Evolutionary conservation across 768 basidiomycete genomes (phyloP), one percentile per base, ranked within the genome.

Genomic region (Panellus pusillus): DNA sequence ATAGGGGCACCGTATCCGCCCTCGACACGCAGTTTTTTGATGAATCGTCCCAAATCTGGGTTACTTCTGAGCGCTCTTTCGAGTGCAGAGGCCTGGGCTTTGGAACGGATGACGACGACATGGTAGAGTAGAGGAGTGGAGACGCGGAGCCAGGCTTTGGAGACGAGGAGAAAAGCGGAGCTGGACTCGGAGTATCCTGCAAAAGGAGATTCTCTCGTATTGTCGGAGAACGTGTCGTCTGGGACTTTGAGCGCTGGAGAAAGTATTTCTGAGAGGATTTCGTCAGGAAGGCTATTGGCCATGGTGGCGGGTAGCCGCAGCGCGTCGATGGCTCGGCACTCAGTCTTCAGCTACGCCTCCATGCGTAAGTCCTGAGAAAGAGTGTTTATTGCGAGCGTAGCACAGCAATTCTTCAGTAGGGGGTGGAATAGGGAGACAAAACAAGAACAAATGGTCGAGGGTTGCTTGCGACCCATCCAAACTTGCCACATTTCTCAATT

Each of bases 181-280:
- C 39, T 40, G 9, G 35, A 49, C 13, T 37, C 32, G 37, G 11
- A 11, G 20, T 9, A 37, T 15, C 2, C 44, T 14, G 32, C 32
- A 8, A 35, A 35, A 35, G 32, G 32, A 35, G 32, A 35, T 3
- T 35, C 32, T 35, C 14, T 9, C 9, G 32, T 11, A 14, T 35
- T 35, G 32, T 35, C 32, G 32, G 32, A 35, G 27, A 58, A 58
- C 18, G 18, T 38, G 2, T 50, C 43, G 29, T 58, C 57, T 15
- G 48, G 35, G 11, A 54, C 52, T 24, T 47, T 58, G 19, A 58
- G 44, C 8, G 52, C 57, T 7, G 57, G 57, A n/a, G 47, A 44
- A 6, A 58, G 48, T 17, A 58, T 58, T 31, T 58, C 57, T 1
- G 57, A 52, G 2, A 58, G 19, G 12, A 58, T 54, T 36, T 58